Percentiles rank a stretch among this genome's conserved stretches.
These are phyloP conservation scores for Cucurbita maxima DNA, from an alignment of 306 rosid species.

Conservation along the genomic window DNA sequence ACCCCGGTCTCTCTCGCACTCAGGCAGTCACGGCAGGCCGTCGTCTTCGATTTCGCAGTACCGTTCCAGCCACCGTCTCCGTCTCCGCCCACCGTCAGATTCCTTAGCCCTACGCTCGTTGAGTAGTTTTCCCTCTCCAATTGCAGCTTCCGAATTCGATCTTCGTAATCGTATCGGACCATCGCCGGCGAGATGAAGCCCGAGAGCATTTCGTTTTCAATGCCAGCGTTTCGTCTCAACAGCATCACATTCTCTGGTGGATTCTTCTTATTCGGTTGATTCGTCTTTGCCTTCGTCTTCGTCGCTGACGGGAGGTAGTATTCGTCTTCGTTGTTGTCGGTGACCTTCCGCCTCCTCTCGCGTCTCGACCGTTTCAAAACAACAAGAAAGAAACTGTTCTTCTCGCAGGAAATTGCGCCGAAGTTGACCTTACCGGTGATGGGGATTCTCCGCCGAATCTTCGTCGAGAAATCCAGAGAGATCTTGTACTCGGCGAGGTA, in stretches of 20 bases:
- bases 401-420: conserved; percentile 16
- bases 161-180: conserved; percentile 23
- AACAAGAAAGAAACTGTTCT: conserved; percentile 36
- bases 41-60: neutral
- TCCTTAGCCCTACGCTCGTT: conserved; percentile 16
- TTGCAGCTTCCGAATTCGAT: conserved; percentile 21
- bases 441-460: conserved; percentile 25
- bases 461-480: conserved; percentile 6
- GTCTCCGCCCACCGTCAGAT: neutral
- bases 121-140: conserved; percentile 22
- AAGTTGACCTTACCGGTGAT: conserved; percentile 40
- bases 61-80: neutral
- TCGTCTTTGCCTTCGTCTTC: neutral
- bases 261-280: neutral
- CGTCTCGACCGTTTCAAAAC: conserved; percentile 38
- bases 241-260: conserved; percentile 32
- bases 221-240: conserved; percentile 21
- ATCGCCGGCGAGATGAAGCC: conserved; percentile 7
- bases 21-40: conserved; percentile 32
- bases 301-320: neutral
- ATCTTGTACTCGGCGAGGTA: conserved; percentile 15
- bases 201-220: neutral
- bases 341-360: conserved; percentile 18
- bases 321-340: neutral
- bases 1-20: conserved; percentile 15